Percentiles rank a stretch among this genome's conserved stretches.
Evolutionary conservation across 768 basidiomycete species (phyloP).

Genomic region (Tulasnella sp.): DNA sequence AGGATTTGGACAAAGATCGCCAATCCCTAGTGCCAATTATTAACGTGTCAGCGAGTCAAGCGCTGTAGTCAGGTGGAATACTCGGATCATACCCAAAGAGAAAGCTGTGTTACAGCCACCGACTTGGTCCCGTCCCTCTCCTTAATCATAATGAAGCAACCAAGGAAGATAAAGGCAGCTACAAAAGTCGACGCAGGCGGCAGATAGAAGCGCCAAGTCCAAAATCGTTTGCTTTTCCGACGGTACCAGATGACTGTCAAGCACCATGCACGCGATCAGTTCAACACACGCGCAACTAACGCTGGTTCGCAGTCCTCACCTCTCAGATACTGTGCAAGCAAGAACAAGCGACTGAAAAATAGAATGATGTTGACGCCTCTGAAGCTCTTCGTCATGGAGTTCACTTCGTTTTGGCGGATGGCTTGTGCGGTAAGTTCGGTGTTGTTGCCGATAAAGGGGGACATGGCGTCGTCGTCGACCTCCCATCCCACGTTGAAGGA

Average conservation of each 20-base stretch:
- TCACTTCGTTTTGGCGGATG: not conserved
- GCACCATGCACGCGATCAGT: too few relatives aligned
- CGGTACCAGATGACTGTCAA: not conserved
- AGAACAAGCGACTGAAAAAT: not conserved
- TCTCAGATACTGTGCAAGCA: not conserved
- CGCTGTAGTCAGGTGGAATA: not conserved
- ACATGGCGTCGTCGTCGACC: not conserved
- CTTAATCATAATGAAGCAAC: not conserved
- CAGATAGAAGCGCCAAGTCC: not conserved
- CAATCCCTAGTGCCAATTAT: not conserved
- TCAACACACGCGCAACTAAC: too few relatives aligned
- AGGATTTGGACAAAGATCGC: not conserved
- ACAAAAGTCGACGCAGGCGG: not conserved
- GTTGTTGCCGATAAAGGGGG: not conserved
- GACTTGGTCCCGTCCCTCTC: not conserved
- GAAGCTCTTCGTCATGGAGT: not conserved
- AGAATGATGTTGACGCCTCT: not conserved
- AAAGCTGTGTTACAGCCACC: not conserved
- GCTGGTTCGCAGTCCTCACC: not conserved
- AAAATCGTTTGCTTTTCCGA: not conserved
- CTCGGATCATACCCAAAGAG: not conserved
- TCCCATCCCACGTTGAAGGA: slow-evolving; percentile 8
- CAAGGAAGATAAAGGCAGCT: not conserved
- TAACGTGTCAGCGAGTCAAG: not conserved
- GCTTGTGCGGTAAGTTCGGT: not conserved